Percentiles rank a stretch among this genome's conserved stretches.
Conservation (phyloP, 176 grass and related monocot species). For the Areca catechu region DNA sequence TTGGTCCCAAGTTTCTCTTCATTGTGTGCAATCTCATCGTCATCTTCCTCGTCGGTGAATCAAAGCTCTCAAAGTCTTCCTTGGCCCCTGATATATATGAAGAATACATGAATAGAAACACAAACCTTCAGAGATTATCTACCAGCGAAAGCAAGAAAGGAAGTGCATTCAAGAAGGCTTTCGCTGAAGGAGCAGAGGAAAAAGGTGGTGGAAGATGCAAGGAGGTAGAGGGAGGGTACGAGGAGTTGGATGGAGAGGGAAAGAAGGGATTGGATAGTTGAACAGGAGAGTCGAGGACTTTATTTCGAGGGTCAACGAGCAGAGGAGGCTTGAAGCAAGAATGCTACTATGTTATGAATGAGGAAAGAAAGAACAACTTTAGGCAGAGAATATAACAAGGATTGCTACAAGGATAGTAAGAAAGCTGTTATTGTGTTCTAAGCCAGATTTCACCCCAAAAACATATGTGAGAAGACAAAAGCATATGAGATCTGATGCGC, state of each 20-base stretch:
- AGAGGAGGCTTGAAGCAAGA: constrained; percentile 69
- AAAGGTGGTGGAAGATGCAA: not conserved
- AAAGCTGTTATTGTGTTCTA: too few species aligned
- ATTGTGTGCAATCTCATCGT: constrained; percentile 74
- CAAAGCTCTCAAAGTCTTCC: constrained; percentile 36
- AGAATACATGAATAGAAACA: constrained; percentile 38
- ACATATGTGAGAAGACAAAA: not conserved
- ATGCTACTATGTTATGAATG: constrained; percentile 37
- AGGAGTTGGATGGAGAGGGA: constrained; percentile 19
- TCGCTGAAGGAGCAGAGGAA: constrained; percentile 7
- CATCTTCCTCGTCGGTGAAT: constrained; percentile 71
- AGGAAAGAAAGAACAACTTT: too few species aligned
- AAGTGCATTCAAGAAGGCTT: constrained; percentile 10
- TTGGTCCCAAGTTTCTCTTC: constrained; percentile 76
- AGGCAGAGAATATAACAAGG: too few species aligned
- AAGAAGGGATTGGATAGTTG: constrained; percentile 34
- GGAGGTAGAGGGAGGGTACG: too few species aligned
- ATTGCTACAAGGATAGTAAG: too few species aligned
- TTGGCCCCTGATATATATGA: constrained; percentile 32
- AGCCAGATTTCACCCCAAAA: too few species aligned
- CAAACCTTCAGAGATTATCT: not conserved
- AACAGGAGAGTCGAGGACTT: constrained; percentile 86
- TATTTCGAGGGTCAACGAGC: constrained; percentile 82
- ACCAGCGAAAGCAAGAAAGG: not conserved
- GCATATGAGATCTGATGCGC: not conserved